These are phyloP conservation scores for Boletus coccyginus DNA, from an alignment of 768 basidiomycete genomes.

Conservation along the genomic window DNA sequence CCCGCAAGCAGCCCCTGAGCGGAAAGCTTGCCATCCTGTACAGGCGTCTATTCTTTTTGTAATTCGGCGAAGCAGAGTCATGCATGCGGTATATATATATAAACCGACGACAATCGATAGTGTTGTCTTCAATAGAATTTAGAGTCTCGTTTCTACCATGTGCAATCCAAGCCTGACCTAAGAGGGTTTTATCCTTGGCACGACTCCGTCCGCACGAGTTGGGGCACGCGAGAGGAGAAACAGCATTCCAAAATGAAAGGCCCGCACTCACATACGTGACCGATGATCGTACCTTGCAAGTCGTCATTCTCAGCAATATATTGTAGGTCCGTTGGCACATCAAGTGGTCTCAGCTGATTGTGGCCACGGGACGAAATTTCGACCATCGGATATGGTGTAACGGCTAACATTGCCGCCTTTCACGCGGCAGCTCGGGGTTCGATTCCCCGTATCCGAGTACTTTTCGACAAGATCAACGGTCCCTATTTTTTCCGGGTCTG, in stretches of 20 bases:
- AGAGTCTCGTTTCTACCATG: background rate
- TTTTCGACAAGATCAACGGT: background rate
- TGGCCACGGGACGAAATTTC: too few species aligned
- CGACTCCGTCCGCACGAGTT: background rate
- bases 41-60: slow-evolving; percentile 10
- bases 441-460: slow-evolving; percentile 32
- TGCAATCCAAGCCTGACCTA: background rate
- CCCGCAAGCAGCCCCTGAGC: background rate
- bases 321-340: too few species aligned
- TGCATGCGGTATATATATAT: background rate
- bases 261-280: background rate
- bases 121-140: background rate
- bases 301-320: background rate
- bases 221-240: background rate
- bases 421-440: slow-evolving; percentile 46
- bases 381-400: slow-evolving; percentile 55
- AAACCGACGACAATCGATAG: background rate
- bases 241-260: background rate
- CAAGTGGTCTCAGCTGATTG: background rate
- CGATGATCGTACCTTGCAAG: background rate
- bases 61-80: background rate
- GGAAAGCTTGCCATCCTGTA: slow-evolving; percentile 24
- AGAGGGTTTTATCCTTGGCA: background rate
- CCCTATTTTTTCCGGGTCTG: too few species aligned
- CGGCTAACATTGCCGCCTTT: slow-evolving; percentile 67